Percentiles rank a stretch among this genome's conserved stretches.
Evolutionary conservation across 345 rosid species (phyloP).

Genomic region (Populus euphratica): DNA sequence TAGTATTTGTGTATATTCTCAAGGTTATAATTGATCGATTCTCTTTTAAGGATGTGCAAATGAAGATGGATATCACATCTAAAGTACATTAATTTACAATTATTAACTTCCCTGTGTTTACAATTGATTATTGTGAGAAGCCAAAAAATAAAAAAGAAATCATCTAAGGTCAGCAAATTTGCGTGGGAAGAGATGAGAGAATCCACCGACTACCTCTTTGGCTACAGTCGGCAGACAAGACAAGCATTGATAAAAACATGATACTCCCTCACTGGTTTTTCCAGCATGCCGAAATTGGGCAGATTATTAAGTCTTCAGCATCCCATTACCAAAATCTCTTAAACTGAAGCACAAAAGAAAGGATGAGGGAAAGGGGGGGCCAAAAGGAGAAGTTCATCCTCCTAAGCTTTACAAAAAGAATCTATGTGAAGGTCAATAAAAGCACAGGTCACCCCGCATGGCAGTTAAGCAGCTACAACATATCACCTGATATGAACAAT

Average conservation of each 20-base stretch:
- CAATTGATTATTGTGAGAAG: neutral
- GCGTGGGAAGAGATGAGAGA: too few species aligned
- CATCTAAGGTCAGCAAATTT: neutral
- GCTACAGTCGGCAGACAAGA: too few species aligned
- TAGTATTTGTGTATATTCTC: too few species aligned
- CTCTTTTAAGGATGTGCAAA: too few species aligned
- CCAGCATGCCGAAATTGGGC: conserved; percentile 12
- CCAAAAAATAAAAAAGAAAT: neutral
- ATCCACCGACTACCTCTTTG: neutral
- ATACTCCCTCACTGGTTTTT: neutral
- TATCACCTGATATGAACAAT: conserved; percentile 25
- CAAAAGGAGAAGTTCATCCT: neutral
- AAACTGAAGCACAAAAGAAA: conserved; percentile 18
- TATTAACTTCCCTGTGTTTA: too few species aligned
- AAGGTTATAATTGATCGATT: too few species aligned
- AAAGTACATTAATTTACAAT: too few species aligned
- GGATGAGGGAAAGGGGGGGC: neutral
- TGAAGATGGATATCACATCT: too few species aligned
- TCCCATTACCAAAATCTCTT: conserved; percentile 22
- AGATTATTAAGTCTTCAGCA: conserved; percentile 32
- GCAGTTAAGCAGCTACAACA: conserved; percentile 14
- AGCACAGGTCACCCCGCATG: conserved; percentile 15
- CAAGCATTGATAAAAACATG: neutral
- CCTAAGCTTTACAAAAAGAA: conserved; percentile 40
- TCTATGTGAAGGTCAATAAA: conserved; percentile 20